Evolutionary conservation across 345 rosid species (phyloP), one percentile per base, ranked within the genome.

Genomic region (Mangifera indica): DNA sequence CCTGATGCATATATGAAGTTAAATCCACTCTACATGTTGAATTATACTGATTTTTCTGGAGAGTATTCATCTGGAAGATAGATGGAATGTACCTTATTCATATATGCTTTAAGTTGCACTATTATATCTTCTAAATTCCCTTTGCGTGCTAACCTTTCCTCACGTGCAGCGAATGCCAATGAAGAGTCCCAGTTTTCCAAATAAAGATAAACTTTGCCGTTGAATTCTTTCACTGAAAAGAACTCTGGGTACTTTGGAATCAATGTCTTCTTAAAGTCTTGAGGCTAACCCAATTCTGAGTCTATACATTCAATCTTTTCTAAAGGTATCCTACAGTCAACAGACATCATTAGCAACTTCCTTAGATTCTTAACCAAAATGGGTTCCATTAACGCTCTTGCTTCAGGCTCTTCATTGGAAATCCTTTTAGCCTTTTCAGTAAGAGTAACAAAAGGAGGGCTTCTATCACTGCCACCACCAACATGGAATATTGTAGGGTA

Each of bases 171-270:
- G 24, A 89, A 76, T 18, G 91, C 89, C 56, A 91, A 67, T 10
- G 93, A 85, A 63, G 99, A 89, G 78, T 91, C 98, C 98, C 99
- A 95, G 51, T 86, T 87, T 81, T 95, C 96, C 83, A 92, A 78
- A 63, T 68, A 63, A 73, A 95, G 90, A 84, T 76, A 80, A 68
- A 80, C 79, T 76, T 73, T 90, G 5, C 98, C 98, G 51, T 83
- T 81, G 46, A 80, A 14, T 82, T 73, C 84, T 79, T 86, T 94
- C 53, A 90, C 74, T 1, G 91, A 86, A 80, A 95, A 95, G 60
- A 76, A 86, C 3, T 89, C 84, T 0, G 90, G 93, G 73, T 84
- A 90, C 76, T 87, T 89, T 6, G 93, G 92, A 75, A 91, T 83
- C 75, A 92, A 72, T 6, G 81, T 74, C n/a, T 53, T 78, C 79